These are phyloP conservation scores for Chlamydomonas reinhardtii DNA, from an alignment of 163 green algal genomes.

Conservation along the genomic window DNA sequence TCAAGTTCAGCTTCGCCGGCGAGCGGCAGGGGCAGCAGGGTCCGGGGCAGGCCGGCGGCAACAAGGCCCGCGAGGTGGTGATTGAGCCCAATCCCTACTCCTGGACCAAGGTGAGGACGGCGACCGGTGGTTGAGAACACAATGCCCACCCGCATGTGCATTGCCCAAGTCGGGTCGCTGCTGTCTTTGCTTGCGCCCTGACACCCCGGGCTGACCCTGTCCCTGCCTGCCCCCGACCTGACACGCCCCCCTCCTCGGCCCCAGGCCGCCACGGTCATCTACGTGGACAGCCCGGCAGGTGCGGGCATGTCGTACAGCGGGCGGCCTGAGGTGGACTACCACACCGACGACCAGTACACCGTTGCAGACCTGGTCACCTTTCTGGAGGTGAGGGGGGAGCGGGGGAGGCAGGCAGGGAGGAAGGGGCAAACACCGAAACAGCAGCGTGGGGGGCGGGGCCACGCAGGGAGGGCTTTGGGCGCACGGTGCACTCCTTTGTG, in stretches of 20 bases:
- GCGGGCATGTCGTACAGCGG: constrained; percentile 71
- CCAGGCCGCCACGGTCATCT: constrained; percentile 71
- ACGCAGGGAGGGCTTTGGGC: too few species aligned
- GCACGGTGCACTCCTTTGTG: too few species aligned
- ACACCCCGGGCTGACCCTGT: too few species aligned
- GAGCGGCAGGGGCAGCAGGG: not conserved
- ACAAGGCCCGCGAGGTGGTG: constrained; percentile 37
- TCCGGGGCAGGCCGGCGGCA: not conserved
- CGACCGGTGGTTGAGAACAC: too few species aligned
- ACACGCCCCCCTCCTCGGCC: not conserved
- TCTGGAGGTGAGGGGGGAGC: constrained; percentile 39
- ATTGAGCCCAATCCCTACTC: constrained; percentile 70
- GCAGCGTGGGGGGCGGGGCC: too few species aligned
- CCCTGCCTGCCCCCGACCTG: not conserved
- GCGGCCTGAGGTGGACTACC: constrained; percentile 50
- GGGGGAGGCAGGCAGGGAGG: not conserved
- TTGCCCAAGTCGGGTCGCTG: too few species aligned
- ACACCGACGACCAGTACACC: constrained; percentile 75
- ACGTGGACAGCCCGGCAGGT: constrained; percentile 80
- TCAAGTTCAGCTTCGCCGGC: constrained; percentile 54
- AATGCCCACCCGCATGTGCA: too few species aligned
- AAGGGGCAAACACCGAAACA: too few species aligned
- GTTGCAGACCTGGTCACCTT: constrained; percentile 72
- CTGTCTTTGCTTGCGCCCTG: too few species aligned
- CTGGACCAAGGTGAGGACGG: constrained; percentile 70